Evolutionary conservation across 768 basidiomycete genomes (phyloP), one percentile per base, ranked within the genome.

Genomic region (Trametes cingulata): DNA sequence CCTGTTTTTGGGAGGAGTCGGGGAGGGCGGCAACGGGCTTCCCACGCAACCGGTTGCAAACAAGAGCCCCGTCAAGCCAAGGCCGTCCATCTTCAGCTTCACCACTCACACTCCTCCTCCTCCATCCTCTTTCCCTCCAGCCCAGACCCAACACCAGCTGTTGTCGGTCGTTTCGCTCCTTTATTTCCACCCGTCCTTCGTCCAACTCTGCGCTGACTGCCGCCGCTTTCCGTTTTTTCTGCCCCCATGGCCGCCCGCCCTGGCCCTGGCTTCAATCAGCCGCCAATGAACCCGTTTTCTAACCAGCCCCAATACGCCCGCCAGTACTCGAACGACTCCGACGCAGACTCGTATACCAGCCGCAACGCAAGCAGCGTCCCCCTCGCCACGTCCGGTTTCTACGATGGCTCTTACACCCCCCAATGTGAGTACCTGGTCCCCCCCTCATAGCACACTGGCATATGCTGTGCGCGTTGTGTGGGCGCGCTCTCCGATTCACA

Each of bases 161-260:
- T 71, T 69, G 70, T 60, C 52, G 70, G 70, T 69, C 70, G 55
- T 64, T 68, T 66, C 68, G 52, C 55, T 62, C 65, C 61, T 56
- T 71, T 65, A 24, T 48, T 48, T 35, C 50, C 40, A 42, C 60
- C 58, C 45, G 52, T 33, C 36, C 35, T 54, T 56, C 60, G 36
- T 52, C 57, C 51, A 35, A 45, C 52, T 47, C 51, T 46, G 25
- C 35, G 29, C 52, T 56, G 22, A 45, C 43, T 47, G 56, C 55
- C 42, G 45, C 58, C 61, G 24, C 52, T n/a, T 53, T 51, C 43
- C 6, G 17, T 49, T 63, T 51, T 56, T 59, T 46, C 60, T 42
- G 48, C 60, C 51, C 41, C 65, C 63, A 75, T 76, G 75, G 74
- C 74, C 51, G 69, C 66, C 39, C 72, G 70, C 62, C 72, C 71